phyloP scores from a whole-genome alignment of 108 stramenopile species.

The Conticribra weissflogii region DNA sequence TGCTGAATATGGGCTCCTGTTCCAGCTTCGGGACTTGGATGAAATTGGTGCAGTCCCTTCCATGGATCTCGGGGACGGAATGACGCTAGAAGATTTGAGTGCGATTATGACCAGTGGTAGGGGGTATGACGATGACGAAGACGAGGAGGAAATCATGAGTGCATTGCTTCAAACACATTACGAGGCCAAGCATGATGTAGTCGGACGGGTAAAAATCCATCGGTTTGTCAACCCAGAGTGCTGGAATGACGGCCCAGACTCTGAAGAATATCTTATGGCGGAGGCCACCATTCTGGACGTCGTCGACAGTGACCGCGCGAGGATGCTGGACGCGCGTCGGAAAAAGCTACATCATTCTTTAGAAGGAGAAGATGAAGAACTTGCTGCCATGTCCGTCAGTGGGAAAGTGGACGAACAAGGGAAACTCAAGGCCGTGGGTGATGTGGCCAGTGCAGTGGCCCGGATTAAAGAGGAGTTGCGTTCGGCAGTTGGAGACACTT shows the following conservation, averaged over 20 bases:
- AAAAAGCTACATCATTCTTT: background rate
- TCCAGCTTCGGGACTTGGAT: constrained; percentile 42
- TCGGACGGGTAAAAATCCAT: constrained; percentile 42
- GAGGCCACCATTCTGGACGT: constrained; percentile 42
- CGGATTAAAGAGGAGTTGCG: constrained; percentile 44
- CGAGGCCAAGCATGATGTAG: constrained; percentile 47
- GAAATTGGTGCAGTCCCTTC: constrained; percentile 30
- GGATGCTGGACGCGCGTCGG: constrained; percentile 4
- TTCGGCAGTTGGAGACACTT: constrained; percentile 41
- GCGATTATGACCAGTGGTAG: constrained; percentile 10
- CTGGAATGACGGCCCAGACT: constrained; percentile 32
- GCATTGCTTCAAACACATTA: constrained; percentile 41
- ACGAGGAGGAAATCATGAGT: constrained; percentile 25
- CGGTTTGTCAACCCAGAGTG: constrained; percentile 41
- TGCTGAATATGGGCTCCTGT: constrained; percentile 37
- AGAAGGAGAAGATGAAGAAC: background rate
- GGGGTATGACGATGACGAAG: constrained; percentile 9
- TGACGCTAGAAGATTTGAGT: constrained; percentile 27
- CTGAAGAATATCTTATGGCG: constrained; percentile 46
- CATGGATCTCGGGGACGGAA: constrained; percentile 16
- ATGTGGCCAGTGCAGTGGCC: constrained; percentile 40
- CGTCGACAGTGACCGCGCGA: constrained; percentile 19
- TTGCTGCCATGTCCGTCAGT: background rate
- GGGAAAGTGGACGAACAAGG: constrained; percentile 16
- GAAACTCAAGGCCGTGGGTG: constrained; percentile 10